phyloP scores from a whole-genome alignment of 306 rosid species.

The Inga leiocalycina region DNA sequence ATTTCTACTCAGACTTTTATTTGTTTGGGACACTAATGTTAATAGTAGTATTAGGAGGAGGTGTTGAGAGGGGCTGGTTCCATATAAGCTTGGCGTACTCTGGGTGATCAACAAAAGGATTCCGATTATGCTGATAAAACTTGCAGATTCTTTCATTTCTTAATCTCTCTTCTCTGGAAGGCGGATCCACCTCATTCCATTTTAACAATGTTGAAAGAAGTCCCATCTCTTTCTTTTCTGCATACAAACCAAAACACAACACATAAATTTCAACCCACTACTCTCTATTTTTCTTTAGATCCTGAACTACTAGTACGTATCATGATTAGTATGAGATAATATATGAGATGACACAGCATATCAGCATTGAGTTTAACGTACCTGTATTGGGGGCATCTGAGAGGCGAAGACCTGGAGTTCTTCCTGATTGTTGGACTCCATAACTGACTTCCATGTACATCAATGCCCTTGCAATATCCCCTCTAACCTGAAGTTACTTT shows the following conservation, averaged over 20 bases:
- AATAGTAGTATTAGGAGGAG: not conserved
- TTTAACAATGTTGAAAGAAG: conserved; percentile 64
- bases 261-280: conserved; percentile 20
- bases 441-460: conserved; percentile 82
- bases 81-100: conserved; percentile 64
- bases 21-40: not conserved
- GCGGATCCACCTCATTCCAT: conserved; percentile 78
- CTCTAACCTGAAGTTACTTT: conserved; percentile 62
- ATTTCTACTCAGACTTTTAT: not conserved
- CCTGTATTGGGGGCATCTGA: conserved; percentile 66
- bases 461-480: conserved; percentile 77
- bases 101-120: conserved; percentile 77
- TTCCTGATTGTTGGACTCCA: conserved; percentile 55
- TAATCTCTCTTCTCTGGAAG: conserved; percentile 74
- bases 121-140: conserved; percentile 72
- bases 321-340: not conserved
- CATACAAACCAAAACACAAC: not conserved
- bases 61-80: conserved; percentile 35
- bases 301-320: not conserved
- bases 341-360: not conserved
- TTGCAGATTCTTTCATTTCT: conserved; percentile 81
- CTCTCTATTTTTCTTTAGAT: not conserved
- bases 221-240: conserved; percentile 72
- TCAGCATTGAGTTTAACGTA: conserved; percentile 22
- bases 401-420: conserved; percentile 56